A percentile compares a stretch with the other conserved stretches of the same genome.
Evolutionary conservation across 2,329 filamentous ascomycete species (phyloP).

Genomic region (Colletotrichum falcatum): DNA sequence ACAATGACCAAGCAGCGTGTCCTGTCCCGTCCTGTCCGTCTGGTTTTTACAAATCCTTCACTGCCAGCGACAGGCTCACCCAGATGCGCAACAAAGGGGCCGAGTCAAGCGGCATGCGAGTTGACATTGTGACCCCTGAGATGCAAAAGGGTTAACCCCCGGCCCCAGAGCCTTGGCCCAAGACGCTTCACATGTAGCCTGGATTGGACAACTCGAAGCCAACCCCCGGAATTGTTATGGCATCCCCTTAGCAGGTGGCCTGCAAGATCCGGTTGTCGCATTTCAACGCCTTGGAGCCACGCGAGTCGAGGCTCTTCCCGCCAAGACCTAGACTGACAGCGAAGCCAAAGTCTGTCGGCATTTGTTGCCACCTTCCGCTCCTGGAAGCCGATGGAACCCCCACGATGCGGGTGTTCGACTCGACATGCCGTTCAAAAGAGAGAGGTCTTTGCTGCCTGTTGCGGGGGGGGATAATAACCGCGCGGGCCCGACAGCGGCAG

Average conservation of each 20-base stretch:
- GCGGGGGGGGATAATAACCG: neutral
- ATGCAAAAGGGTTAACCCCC: too few species aligned
- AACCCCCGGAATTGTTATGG: too few species aligned
- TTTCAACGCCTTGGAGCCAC: neutral
- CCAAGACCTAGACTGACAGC: constrained; percentile 18
- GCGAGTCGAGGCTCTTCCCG: constrained; percentile 15
- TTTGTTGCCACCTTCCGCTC: constrained; percentile 25
- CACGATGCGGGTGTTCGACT: neutral
- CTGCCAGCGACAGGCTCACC: neutral
- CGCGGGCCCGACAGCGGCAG: constrained; percentile 1
- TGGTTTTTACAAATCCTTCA: neutral
- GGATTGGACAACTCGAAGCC: neutral
- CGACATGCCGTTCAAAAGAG: neutral
- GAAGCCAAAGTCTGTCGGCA: neutral
- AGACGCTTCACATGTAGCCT: neutral
- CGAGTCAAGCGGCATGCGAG: neutral
- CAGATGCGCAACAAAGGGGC: neutral
- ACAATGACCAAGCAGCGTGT: neutral
- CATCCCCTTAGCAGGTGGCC: too few species aligned
- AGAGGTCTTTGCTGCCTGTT: neutral
- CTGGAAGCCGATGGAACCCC: neutral
- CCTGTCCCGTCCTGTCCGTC: too few species aligned
- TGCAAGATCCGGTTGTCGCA: neutral
- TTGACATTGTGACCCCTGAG: neutral
- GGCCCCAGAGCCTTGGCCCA: too few species aligned